These are phyloP conservation scores for Penicillium olsonii DNA, from an alignment of 2,329 filamentous ascomycete genomes.

Conservation along the genomic window DNA sequence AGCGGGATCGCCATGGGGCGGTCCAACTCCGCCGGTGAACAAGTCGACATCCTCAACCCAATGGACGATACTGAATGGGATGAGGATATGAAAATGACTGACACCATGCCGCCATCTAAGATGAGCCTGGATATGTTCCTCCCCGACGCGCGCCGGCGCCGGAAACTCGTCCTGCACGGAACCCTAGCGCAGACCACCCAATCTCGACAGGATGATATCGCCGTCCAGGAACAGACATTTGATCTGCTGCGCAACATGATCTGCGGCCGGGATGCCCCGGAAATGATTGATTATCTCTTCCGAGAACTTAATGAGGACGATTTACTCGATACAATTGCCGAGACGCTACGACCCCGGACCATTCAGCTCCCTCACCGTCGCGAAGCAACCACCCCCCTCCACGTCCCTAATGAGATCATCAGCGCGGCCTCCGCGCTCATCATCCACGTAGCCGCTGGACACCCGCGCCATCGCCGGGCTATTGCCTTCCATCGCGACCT, in stretches of 20 bases:
- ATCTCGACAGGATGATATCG: conserved; percentile 74
- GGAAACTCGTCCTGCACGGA: conserved; percentile 55
- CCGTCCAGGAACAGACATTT: conserved; percentile 87
- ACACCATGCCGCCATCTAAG: conserved; percentile 45
- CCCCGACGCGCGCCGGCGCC: conserved; percentile 41
- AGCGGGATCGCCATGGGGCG: conserved; percentile 54
- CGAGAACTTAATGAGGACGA: conserved; percentile 71
- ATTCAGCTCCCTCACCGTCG: conserved; percentile 35
- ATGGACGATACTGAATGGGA: conserved; percentile 35
- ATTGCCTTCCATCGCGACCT: conserved; percentile 76
- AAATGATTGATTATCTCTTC: conserved; percentile 85
- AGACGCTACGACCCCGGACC: conserved; percentile 66
- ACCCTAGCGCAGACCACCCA: conserved; percentile 69
- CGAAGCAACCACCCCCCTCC: conserved; percentile 32
- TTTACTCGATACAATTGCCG: conserved; percentile 77
- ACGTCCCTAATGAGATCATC: conserved; percentile 64
- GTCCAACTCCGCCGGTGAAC: conserved; percentile 61
- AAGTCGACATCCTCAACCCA: conserved; percentile 61
- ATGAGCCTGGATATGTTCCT: conserved; percentile 40
- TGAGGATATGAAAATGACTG: conserved; percentile 37
- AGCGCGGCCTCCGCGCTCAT: conserved; percentile 77
- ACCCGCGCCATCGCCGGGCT: conserved; percentile 73
- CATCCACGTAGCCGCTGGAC: conserved; percentile 83
- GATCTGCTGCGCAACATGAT: conserved; percentile 90
- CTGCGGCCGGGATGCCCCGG: conserved; percentile 60